These are phyloP conservation scores for Suillus cothurnatus DNA, from an alignment of 768 basidiomycete species.

Conservation along the genomic window DNA sequence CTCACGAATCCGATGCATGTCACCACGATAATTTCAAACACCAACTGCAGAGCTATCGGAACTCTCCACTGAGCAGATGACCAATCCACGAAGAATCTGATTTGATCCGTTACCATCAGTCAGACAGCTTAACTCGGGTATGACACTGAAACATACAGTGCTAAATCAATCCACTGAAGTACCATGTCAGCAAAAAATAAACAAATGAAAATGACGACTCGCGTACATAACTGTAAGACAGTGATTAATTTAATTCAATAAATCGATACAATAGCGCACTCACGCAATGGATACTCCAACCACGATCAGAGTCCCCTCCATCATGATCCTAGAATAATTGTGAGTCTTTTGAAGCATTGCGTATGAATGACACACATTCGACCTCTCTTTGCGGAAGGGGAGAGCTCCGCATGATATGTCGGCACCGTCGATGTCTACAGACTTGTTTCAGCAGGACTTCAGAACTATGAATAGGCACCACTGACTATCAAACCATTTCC, in stretches of 20 bases:
- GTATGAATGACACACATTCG: slow-evolving; percentile 23
- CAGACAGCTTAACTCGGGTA: background rate
- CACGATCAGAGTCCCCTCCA: slow-evolving; percentile 11
- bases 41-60: slow-evolving; percentile 43
- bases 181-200: background rate
- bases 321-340: slow-evolving; percentile 8
- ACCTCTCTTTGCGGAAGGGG: slow-evolving; percentile 42
- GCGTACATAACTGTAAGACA: background rate
- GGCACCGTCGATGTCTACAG: slow-evolving; percentile 45
- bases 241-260: background rate
- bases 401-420: slow-evolving; percentile 48
- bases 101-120: background rate
- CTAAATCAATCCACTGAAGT: slow-evolving; percentile 43
- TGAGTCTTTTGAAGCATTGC: background rate
- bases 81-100: slow-evolving; percentile 36
- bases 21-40: slow-evolving; percentile 42
- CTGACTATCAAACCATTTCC: slow-evolving; percentile 44
- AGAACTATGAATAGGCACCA: background rate
- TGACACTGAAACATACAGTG: slow-evolving; percentile 29
- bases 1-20: slow-evolving; percentile 34
- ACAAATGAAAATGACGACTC: background rate
- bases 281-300: slow-evolving; percentile 44
- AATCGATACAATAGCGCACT: slow-evolving; percentile 13
- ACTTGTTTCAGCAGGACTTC: background rate
- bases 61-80: slow-evolving; percentile 45